A percentile compares a stretch with the other conserved stretches of the same genome.
These are phyloP conservation scores for Rhizopogon salebrosus DNA, from an alignment of 768 basidiomycete species.

Conservation along the genomic window DNA sequence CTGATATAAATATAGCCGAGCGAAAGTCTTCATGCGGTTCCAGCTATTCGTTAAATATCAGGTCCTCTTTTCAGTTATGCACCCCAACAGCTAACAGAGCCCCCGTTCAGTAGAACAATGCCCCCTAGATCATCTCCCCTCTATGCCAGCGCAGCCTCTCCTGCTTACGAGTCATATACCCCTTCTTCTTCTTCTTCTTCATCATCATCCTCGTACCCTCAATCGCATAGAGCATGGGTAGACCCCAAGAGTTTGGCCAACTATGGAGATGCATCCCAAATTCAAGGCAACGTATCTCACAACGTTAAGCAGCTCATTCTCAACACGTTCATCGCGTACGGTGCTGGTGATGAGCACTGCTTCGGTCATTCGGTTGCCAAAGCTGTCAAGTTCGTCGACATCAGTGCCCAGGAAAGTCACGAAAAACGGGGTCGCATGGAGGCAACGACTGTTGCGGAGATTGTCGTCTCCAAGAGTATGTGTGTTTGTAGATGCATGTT, in stretches of 20 bases:
- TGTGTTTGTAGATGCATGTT: background rate
- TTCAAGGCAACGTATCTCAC: constrained; percentile 59
- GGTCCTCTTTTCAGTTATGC: background rate
- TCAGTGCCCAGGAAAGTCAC: constrained; percentile 43
- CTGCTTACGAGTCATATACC: constrained; percentile 22
- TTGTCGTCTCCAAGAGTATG: constrained; percentile 58
- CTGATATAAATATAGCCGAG: constrained; percentile 19
- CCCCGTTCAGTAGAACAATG: constrained; percentile 12
- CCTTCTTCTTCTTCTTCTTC: constrained; percentile 20
- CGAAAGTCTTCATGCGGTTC: constrained; percentile 12
- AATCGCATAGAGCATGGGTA: constrained; percentile 47
- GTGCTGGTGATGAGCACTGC: constrained; percentile 57
- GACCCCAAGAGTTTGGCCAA: constrained; percentile 61
- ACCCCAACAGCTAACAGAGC: constrained; percentile 1
- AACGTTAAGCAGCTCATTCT: constrained; percentile 62
- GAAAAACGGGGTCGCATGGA: constrained; percentile 50
- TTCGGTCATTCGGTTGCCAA: constrained; percentile 62
- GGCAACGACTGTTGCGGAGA: constrained; percentile 57
- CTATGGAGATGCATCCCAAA: constrained; percentile 48
- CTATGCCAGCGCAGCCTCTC: constrained; percentile 23
- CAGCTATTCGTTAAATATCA: constrained; percentile 23
- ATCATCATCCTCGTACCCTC: constrained; percentile 10
- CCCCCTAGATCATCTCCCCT: constrained; percentile 21
- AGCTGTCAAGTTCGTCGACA: constrained; percentile 54
- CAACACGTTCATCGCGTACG: constrained; percentile 66